A percentile compares a stretch with the other conserved stretches of the same genome.
phyloP scores from a whole-genome alignment of 1,284 basidiomycete species.

The Abortiporus biennis region DNA sequence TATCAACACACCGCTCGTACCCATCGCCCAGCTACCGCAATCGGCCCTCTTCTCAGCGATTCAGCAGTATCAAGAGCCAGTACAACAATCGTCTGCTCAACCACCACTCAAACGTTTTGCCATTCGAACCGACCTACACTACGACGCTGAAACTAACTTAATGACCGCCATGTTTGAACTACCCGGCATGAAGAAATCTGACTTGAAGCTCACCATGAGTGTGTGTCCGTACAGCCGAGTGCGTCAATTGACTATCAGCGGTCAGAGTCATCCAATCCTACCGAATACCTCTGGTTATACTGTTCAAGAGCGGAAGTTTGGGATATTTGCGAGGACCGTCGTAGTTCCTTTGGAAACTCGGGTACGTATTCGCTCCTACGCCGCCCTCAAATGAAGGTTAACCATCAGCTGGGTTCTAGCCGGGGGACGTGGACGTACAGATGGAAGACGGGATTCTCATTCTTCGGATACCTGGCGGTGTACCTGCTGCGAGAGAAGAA shows the following conservation, averaged over 20 bases:
- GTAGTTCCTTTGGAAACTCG: constrained; percentile 51
- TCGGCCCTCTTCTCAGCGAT: no score
- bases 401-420: constrained; percentile 12
- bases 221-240: constrained; percentile 49
- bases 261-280: constrained; percentile 31
- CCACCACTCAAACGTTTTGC: constrained; percentile 16
- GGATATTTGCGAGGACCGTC: constrained; percentile 44
- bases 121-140: constrained; percentile 52
- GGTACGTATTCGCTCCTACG: constrained; percentile 32
- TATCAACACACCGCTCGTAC: constrained; percentile 2
- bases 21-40: constrained; percentile 1
- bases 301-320: constrained; percentile 46
- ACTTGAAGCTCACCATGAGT: constrained; percentile 47
- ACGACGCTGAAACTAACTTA: constrained; percentile 33
- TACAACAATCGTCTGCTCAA: background rate
- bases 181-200: constrained; percentile 50
- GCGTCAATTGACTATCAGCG: constrained; percentile 48
- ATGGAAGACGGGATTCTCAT: constrained; percentile 27
- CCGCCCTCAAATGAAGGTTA: background rate
- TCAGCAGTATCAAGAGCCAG: constrained; percentile 5
- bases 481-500: constrained; percentile 14
- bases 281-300: constrained; percentile 22
- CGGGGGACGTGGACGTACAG: constrained; percentile 17
- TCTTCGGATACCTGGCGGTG: constrained; percentile 20
- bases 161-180: constrained; percentile 57